These are phyloP conservation scores for Stagonosporopsis tanaceti DNA, from an alignment of 2,329 filamentous ascomycete genomes.

Conservation along the genomic window DNA sequence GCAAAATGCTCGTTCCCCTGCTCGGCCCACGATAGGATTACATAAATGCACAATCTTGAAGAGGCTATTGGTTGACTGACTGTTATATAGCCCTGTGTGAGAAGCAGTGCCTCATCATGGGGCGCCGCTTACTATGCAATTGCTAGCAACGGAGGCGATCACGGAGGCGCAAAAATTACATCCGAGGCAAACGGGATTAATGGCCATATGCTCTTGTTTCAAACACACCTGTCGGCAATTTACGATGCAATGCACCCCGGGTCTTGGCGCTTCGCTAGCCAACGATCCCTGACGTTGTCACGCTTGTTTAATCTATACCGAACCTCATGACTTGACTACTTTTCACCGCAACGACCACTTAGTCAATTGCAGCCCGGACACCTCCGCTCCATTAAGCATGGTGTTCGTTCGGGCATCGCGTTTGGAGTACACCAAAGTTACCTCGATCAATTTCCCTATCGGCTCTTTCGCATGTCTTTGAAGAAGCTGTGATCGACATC, in stretches of 20 bases:
- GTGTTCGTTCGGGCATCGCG: neutral
- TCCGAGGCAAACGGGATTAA: neutral
- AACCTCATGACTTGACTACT: slow-evolving; percentile 10
- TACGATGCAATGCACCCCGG: slow-evolving; percentile 11
- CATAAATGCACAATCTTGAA: neutral
- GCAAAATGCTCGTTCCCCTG: neutral
- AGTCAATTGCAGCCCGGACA: neutral
- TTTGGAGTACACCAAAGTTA: neutral
- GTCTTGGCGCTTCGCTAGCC: slow-evolving; percentile 13
- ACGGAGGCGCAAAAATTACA: neutral
- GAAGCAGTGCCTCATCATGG: neutral
- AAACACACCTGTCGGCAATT: slow-evolving; percentile 1
- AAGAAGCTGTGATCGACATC: slow-evolving; percentile 6
- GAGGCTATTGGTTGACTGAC: neutral
- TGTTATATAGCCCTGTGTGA: neutral
- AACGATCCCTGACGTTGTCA: slow-evolving; percentile 1
- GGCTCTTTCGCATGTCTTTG: neutral
- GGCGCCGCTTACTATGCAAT: neutral
- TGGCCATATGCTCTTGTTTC: slow-evolving; percentile 3
- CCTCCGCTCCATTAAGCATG: neutral
- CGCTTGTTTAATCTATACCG: slow-evolving; percentile 13
- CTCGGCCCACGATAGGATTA: neutral
- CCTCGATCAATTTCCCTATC: neutral
- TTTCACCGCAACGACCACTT: neutral
- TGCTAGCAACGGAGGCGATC: neutral